phyloP scores from a whole-genome alignment of 768 basidiomycete genomes.

The Boletus rubescentipes region DNA sequence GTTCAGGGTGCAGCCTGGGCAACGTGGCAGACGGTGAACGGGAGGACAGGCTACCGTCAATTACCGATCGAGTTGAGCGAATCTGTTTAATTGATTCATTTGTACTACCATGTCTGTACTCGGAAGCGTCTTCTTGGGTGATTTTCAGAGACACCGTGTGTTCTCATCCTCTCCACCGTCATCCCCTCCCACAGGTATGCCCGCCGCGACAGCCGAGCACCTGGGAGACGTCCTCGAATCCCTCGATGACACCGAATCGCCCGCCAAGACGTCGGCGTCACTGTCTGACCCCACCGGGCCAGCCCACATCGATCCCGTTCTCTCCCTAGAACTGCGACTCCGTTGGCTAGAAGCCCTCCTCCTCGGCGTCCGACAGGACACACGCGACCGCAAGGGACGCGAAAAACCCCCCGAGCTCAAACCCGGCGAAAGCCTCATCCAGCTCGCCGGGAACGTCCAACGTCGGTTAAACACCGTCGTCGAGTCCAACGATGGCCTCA shows the following conservation, averaged over 20 bases:
- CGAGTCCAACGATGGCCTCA: conserved; percentile 67
- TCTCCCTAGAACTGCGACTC: conserved; percentile 73
- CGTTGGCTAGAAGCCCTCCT: conserved; percentile 81
- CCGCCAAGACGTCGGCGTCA: conserved; percentile 12
- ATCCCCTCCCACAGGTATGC: conserved; percentile 36
- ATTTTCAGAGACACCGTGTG: conserved; percentile 64
- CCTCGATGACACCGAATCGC: conserved; percentile 19
- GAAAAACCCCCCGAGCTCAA: conserved; percentile 39
- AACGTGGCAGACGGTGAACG: conserved; percentile 49
- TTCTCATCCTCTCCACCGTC: conserved; percentile 56
- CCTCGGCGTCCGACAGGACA: conserved; percentile 56
- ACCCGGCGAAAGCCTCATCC: conserved; percentile 54
- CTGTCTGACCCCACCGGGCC: conserved; percentile 3
- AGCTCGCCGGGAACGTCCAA: conserved; percentile 62
- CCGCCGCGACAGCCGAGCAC: conserved; percentile 12
- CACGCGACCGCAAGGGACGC: conserved; percentile 41
- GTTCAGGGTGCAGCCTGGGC: conserved; percentile 43
- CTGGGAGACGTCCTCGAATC: conserved; percentile 22
- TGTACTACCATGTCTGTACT: conserved; percentile 45
- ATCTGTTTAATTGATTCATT: conserved; percentile 20
- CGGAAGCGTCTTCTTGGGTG: conserved; percentile 82
- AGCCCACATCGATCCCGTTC: conserved; percentile 52
- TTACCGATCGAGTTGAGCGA: conserved; percentile 67
- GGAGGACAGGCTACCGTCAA: conserved; percentile 60
- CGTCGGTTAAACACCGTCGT: conserved; percentile 55